phyloP scores from a whole-genome alignment of 2,329 filamentous ascomycete genomes.

The Neonectria faginata region DNA sequence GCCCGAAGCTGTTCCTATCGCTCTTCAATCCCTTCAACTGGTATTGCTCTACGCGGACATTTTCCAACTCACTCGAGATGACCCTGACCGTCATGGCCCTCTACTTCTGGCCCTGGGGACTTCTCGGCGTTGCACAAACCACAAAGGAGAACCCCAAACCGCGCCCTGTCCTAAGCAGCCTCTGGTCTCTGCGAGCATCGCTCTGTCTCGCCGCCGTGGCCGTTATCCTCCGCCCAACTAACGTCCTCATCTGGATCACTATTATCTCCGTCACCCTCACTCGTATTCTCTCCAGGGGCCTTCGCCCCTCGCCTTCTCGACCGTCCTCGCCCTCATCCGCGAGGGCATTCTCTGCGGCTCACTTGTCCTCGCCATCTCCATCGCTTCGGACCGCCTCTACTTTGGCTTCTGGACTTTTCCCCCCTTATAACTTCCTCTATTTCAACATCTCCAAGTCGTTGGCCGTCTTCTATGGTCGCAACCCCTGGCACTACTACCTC shows the following conservation, averaged over 20 bases:
- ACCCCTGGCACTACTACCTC: slow-evolving; percentile 92
- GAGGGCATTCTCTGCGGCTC: slow-evolving; percentile 75
- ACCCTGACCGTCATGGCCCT: slow-evolving; percentile 84
- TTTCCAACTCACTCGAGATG: slow-evolving; percentile 96
- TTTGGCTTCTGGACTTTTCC: slow-evolving; percentile 91
- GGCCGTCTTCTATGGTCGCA: slow-evolving; percentile 91
- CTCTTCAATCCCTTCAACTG: slow-evolving; percentile 81
- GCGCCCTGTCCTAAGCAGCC: slow-evolving; percentile 40
- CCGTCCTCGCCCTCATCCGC: slow-evolving; percentile 65
- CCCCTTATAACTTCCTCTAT: slow-evolving; percentile 85
- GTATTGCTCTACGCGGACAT: slow-evolving; percentile 92
- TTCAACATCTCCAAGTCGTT: slow-evolving; percentile 92
- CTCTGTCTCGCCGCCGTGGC: slow-evolving; percentile 83
- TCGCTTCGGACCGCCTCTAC: slow-evolving; percentile 78
- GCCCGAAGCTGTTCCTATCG: slow-evolving; percentile 51
- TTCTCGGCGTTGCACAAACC: slow-evolving; percentile 60
- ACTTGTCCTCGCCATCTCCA: slow-evolving; percentile 71
- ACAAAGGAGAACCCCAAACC: slow-evolving; percentile 56
- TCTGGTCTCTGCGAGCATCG: slow-evolving; percentile 62
- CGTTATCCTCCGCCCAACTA: slow-evolving; percentile 89
- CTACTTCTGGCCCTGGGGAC: slow-evolving; percentile 87
- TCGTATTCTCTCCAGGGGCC: slow-evolving; percentile 49
- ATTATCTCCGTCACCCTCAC: slow-evolving; percentile 65
- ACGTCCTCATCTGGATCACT: slow-evolving; percentile 84
- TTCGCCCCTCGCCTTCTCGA: slow-evolving; percentile 57